Evolutionary conservation across 805 yeast species (phyloP), one percentile per base, ranked within the genome.

Genomic region (Cephaloascus albidus): DNA sequence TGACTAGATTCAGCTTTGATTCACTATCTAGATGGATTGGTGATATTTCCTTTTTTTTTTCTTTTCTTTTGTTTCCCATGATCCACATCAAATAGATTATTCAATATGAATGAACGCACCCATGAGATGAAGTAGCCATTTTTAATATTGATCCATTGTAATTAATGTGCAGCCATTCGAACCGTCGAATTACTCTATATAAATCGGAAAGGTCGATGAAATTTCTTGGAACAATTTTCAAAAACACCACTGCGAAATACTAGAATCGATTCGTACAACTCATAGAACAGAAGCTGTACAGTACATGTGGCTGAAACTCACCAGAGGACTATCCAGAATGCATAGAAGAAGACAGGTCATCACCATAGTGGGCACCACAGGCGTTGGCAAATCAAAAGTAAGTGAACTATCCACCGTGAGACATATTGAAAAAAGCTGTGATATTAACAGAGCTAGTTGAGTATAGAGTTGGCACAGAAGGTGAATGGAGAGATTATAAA

Each of bases 301-400:
- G 10, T 23, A 23, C 28, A 23, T 23, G 28, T 23, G 6, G 12
- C 28, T 23, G 12, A 23, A 23, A 6, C 6, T 31, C 45, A 19
- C 50, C 30, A 55, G 48, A 42, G 61, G 57, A 40, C 40, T 46
- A 35, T 38, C 53, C n/a, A 57, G 55, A 58, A 60, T 61, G 6
- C 42, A 47, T 35, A 57, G 60, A 10, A 61, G 57, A 44, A 58
- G 57, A 43, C 57, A 49, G 42, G 52, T 85, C 4, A 69, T 84
- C 20, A 77, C 86, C 14, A 74, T 85, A 15, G 83, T 85, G 3
- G 98, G 98, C 0, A 89, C 96, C 28, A 90, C 98, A 0, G 98
- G 97, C 0, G 97, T 88, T 10, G 98, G 98, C 0, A 90, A 90
- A 54, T 89, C 97, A 0, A 87, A 85, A 49, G 70, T 76, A 51